phyloP scores from a whole-genome alignment of 371 early-diverging fungal genomes.

The Mortierella sp. region DNA sequence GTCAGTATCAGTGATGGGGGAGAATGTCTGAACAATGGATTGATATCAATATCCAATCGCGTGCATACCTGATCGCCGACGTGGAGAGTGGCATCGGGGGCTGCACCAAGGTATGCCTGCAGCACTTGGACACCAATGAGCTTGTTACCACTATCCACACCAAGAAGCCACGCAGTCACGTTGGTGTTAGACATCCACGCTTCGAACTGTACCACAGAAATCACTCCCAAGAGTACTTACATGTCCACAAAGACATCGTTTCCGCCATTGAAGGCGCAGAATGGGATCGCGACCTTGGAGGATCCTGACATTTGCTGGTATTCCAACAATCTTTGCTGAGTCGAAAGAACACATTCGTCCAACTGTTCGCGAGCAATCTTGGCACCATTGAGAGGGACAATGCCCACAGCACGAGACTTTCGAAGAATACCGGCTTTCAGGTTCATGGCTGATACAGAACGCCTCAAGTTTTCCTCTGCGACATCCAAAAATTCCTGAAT shows the following conservation, averaged over 20 bases:
- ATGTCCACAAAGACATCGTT: conserved; percentile 86
- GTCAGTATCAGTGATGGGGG: too few relatives aligned
- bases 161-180: conserved; percentile 1
- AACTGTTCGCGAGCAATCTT: conserved; percentile 72
- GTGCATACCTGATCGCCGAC: conserved; percentile 80
- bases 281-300: conserved; percentile 69
- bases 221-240: too few relatives aligned
- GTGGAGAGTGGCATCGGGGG: conserved; percentile 73
- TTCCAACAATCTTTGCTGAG: conserved; percentile 64
- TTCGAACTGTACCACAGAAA: not conserved
- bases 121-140: conserved; percentile 78
- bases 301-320: conserved; percentile 60
- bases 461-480: conserved; percentile 69
- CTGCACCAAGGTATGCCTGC: conserved; percentile 66
- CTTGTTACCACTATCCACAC: conserved; percentile 65
- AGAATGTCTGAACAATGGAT: too few relatives aligned
- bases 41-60: not conserved
- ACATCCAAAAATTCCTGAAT: conserved; percentile 74
- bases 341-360: conserved; percentile 74
- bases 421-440: conserved; percentile 69
- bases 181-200: not conserved
- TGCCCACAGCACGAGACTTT: conserved; percentile 81
- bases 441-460: conserved; percentile 69
- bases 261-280: conserved; percentile 91
- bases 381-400: conserved; percentile 54